These are phyloP conservation scores for Eucalyptus sp. DNA, from an alignment of 345 rosid genomes.

Conservation along the genomic window DNA sequence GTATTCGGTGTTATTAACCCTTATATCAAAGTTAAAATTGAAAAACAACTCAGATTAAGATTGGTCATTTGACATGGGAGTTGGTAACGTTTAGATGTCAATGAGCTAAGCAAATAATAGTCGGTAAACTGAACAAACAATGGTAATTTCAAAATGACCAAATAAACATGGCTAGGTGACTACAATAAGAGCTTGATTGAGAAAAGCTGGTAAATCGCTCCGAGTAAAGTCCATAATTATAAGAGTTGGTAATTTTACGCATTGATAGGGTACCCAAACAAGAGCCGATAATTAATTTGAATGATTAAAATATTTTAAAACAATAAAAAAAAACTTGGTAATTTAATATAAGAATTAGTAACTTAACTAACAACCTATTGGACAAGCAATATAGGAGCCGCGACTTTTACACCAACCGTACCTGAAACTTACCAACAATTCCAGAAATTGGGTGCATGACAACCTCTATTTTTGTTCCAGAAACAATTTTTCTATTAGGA, in stretches of 20 bases:
- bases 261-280: neutral
- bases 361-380: neutral
- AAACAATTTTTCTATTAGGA: no score
- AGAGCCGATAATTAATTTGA: neutral
- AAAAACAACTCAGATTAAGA: neutral
- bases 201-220: neutral
- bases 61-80: neutral
- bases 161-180: neutral
- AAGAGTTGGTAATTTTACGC: neutral
- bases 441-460: no score
- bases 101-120: neutral
- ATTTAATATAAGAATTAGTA: neutral
- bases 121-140: neutral
- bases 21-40: neutral
- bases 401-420: neutral
- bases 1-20: no score
- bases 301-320: neutral
- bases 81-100: neutral
- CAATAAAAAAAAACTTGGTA: neutral
- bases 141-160: neutral
- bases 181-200: neutral
- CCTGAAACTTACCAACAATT: neutral
- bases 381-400: neutral
- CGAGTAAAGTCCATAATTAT: neutral
- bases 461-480: no score